Percentiles rank a stretch among this genome's conserved stretches.
phyloP scores from a whole-genome alignment of 106 monocot genomes.

The Phalaenopsis equestris region DNA sequence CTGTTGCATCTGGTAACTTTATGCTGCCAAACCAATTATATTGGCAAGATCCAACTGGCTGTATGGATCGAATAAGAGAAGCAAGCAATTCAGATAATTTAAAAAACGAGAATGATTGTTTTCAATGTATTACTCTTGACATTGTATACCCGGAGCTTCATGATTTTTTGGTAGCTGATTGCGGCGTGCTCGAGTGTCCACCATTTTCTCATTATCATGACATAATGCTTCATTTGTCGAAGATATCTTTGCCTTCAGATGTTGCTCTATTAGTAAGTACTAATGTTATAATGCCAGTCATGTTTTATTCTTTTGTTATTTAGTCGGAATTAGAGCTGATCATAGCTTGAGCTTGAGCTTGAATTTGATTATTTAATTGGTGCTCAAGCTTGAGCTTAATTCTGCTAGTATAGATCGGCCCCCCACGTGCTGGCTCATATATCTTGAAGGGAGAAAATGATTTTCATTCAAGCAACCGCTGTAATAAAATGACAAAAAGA shows the following conservation, averaged over 20 bases:
- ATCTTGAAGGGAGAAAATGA: too few species aligned
- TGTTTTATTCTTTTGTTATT: too few species aligned
- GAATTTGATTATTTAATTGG: too few species aligned
- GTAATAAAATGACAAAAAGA: too few species aligned
- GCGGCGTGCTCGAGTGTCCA: slow-evolving; percentile 34
- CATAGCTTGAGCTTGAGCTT: too few species aligned
- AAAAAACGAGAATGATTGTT: neutral
- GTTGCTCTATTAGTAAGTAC: slow-evolving; percentile 33
- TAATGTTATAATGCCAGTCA: neutral
- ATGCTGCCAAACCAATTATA: slow-evolving; percentile 34
- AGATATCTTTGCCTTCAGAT: slow-evolving; percentile 30
- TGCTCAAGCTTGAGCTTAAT: too few species aligned
- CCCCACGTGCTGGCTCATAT: too few species aligned
- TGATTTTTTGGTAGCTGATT: slow-evolving; percentile 46
- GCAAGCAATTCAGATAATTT: neutral
- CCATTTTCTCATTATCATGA: slow-evolving; percentile 26
- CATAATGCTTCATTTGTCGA: slow-evolving; percentile 34
- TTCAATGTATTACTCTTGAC: slow-evolving; percentile 14
- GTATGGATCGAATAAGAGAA: slow-evolving; percentile 25
- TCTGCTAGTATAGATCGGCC: too few species aligned
- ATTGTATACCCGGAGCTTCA: slow-evolving; percentile 40
- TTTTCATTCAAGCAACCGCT: too few species aligned
- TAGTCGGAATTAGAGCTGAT: neutral
- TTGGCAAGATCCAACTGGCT: slow-evolving; percentile 64
- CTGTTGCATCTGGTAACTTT: slow-evolving; percentile 31